Evolutionary conservation across 768 basidiomycete genomes (phyloP), one percentile per base, ranked within the genome.

Genomic region (Albatrellus ellisii): DNA sequence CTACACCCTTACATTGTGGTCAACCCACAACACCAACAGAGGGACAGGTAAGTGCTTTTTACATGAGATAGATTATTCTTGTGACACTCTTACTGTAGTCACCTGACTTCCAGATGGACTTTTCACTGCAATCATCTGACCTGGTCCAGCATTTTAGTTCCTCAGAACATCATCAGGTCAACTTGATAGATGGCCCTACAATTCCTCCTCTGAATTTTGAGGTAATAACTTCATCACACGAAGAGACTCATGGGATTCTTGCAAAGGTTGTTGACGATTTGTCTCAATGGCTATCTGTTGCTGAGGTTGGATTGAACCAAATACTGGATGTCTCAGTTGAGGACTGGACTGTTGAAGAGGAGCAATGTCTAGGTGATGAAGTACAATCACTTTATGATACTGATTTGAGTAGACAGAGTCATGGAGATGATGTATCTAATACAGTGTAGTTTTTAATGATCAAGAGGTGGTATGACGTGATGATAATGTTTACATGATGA

Each of bases 231-330:
- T 65, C 72, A 15, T 69, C 68, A 4, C 62, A 64, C 21, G 77
- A 76, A 8, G 68, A 65, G 26, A 75, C 79, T 1, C 79, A 84
- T 49, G 57, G 63, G 1, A 82, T 88, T 54, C 69, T 97, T 36
- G 77, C 75, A 33, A 61, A 66, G 33, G 82, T 79, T 3, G 73
- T 94, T 8, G 79, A 80, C 34, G 77, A 83, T 53, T 70, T 97
- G 26, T 68, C 71, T 2, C 67, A 72, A 47, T 92, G 86, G 87
- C 59, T 97, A 43, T 69, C 70, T 4, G 67, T 77, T 0, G 71
- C 92, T 1, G 84, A 89, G 53, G 61, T 57, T 9, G 90, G 89
- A 0, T 62, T 97, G 36, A 69, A 66, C 25, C 70, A 66, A 20
- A 67, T 91, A 49, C 60, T 92, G 31, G 79, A 79, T 29, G 63